Percentiles rank a stretch among this genome's conserved stretches.
Evolutionary conservation across 2,329 filamentous ascomycete genomes (phyloP).

Genomic region (Atkinsonella texensis): DNA sequence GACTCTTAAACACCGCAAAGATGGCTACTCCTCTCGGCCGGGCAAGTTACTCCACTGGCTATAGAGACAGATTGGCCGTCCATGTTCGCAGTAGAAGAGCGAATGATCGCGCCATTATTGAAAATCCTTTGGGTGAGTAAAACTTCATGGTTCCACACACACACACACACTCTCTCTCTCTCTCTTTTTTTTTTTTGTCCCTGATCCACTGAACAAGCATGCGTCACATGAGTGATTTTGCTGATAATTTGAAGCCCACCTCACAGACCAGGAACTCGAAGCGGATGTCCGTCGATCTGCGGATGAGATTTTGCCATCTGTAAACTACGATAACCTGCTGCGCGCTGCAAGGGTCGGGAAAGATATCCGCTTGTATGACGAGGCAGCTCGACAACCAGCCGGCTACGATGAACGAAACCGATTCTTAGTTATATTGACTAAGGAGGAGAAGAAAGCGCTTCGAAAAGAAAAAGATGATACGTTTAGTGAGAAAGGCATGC

Average conservation of each 20-base stretch:
- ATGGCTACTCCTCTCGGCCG: constrained; percentile 6
- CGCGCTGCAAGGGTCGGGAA: constrained; percentile 29
- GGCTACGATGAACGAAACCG: constrained; percentile 8
- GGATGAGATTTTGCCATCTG: constrained; percentile 15
- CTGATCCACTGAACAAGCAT: too few relatives aligned
- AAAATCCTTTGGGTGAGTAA: constrained; percentile 21
- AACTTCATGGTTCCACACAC: too few relatives aligned
- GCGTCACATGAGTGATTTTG: not conserved
- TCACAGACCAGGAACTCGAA: constrained; percentile 25
- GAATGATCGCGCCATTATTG: constrained; percentile 24
- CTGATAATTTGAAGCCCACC: constrained; percentile 18
- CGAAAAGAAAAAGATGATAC: constrained; percentile 24
- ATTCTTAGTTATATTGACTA: constrained; percentile 21
- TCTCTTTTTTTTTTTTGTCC: too few relatives aligned
- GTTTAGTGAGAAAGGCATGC: constrained; percentile 27
- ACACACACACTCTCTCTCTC: too few relatives aligned
- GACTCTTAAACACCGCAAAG: not conserved
- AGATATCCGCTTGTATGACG: constrained; percentile 26
- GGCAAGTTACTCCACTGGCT: not conserved
- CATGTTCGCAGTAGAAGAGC: constrained; percentile 17
- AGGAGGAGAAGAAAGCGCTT: constrained; percentile 25
- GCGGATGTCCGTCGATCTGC: constrained; percentile 23
- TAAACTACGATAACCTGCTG: constrained; percentile 19
- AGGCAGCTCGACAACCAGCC: constrained; percentile 17
- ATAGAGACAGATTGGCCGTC: constrained; percentile 9